Evolutionary conservation across 495 filamentous ascomycete genomes (phyloP).

Genomic region (Tuber indicum): DNA sequence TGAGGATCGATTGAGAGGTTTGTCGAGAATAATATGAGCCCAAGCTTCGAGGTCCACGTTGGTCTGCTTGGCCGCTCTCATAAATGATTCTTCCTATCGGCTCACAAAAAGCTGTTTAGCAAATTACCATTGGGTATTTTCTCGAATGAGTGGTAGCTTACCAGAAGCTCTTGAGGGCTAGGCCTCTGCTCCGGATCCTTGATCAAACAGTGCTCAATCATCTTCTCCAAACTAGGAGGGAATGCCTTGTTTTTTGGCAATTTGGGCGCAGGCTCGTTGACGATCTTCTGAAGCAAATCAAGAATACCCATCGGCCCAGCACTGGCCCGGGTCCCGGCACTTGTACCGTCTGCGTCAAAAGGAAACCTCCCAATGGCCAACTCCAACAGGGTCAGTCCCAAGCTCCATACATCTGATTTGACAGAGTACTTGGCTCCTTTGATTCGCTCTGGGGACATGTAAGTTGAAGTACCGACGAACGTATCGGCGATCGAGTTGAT

Average conservation of each 20-base stretch:
- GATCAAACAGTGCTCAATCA: constrained; percentile 90
- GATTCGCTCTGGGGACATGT: constrained; percentile 98
- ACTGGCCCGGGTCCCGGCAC: constrained; percentile 61
- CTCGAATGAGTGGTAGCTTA: not conserved
- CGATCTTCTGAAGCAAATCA: constrained; percentile 93
- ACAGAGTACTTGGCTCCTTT: constrained; percentile 95
- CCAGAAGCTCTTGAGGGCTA: constrained; percentile 74
- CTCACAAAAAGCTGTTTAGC: constrained; percentile 7
- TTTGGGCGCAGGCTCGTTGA: constrained; percentile 87
- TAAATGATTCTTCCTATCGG: constrained; percentile 38
- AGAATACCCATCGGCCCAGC: constrained; percentile 85
- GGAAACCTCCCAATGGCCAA: constrained; percentile 94
- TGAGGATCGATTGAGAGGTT: constrained; percentile 33
- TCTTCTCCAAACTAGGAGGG: constrained; percentile 85
- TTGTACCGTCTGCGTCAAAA: constrained; percentile 67
- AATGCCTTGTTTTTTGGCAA: constrained; percentile 96
- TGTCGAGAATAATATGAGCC: constrained; percentile 37
- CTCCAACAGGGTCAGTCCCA: constrained; percentile 94
- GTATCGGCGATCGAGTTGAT: constrained; percentile 97
- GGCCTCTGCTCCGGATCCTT: constrained; percentile 82
- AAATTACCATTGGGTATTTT: constrained; percentile 43
- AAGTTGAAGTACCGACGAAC: constrained; percentile 95
- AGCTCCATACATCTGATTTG: constrained; percentile 98
- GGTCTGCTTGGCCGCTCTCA: constrained; percentile 40
- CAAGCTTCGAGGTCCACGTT: constrained; percentile 41